These are phyloP conservation scores for Collariella sp. DNA, from an alignment of 495 filamentous ascomycete genomes.

Conservation along the genomic window DNA sequence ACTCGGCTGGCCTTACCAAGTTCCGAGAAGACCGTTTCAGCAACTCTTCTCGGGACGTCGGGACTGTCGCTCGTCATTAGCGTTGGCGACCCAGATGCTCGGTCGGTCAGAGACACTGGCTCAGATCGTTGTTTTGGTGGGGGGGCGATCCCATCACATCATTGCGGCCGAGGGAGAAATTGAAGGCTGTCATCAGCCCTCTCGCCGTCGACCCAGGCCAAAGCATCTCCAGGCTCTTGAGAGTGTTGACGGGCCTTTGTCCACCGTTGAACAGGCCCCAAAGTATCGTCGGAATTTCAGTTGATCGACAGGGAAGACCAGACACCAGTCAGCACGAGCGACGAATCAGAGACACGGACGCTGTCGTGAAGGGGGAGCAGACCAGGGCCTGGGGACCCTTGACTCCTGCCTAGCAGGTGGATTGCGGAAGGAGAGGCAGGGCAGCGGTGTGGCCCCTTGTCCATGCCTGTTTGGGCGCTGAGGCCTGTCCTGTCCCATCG, in stretches of 20 bases:
- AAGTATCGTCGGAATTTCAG: not conserved
- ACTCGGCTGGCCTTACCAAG: not conserved
- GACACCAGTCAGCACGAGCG: not conserved
- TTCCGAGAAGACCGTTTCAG: slow-evolving; percentile 18
- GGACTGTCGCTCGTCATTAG: not conserved
- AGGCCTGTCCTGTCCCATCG: not conserved
- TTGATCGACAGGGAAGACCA: not conserved
- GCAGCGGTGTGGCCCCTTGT: not conserved
- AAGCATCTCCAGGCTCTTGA: not conserved
- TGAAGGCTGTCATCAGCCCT: too few species aligned
- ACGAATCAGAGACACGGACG: not conserved
- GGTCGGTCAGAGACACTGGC: not conserved
- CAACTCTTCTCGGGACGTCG: slow-evolving; percentile 15
- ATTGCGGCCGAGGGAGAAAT: too few species aligned
- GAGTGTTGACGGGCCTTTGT: not conserved
- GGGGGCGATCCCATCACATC: too few species aligned
- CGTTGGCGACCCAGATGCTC: not conserved
- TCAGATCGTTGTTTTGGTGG: too few species aligned
- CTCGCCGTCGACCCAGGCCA: too few species aligned
- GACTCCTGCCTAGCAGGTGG: not conserved
- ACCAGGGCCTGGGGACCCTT: slow-evolving; percentile 3
- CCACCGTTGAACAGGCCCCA: not conserved
- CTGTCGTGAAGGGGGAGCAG: not conserved
- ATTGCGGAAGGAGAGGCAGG: not conserved
- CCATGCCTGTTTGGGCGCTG: not conserved